Evolutionary conservation across 768 basidiomycete genomes (phyloP), one percentile per base, ranked within the genome.

Genomic region (Russula brevipes): DNA sequence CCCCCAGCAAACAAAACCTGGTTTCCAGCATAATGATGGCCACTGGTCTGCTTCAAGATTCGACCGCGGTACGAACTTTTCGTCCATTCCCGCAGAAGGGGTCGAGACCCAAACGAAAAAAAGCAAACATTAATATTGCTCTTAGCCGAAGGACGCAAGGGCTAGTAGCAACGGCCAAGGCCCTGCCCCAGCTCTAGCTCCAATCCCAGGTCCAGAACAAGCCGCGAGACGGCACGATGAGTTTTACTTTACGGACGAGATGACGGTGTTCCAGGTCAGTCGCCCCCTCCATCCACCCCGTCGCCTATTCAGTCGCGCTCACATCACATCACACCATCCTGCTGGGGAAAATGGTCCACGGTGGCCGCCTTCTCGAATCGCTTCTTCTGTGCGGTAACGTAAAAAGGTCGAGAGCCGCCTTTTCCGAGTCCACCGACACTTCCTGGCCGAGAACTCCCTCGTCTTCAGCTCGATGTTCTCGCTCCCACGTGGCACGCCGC

Each of bases 231-330:
- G 59, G 44, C 63, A 64, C 50, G 47, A 36, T 35, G 63, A 64
- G 31, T 64, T 64, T 46, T 64, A 64, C 54, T 64, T 64, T 55
- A 64, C 63, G 10, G 63, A 60, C n/a, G 63, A 60, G 8, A 64
- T 64, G 63, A 56, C 54, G 24, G 63, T 64, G 17, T 64, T 60
- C 54, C 53, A 64, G 63, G 63, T 64, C 58, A 30, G 63, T 56
- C 24, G 24, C 24, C 1, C 24, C 1, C 24, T 24, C 24, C 1
- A 24, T 24, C 24, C 24, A 24, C 24, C 24, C 24, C 24, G 1
- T 24, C 24, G 24, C 1, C 24, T 24, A 24, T 24, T 24, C 24
- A 24, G 24, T 24, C 24, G 24, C 24, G 24, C 24, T 24, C 24
- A 24, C 24, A 24, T 24, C 11, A 2, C n/a, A 54, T n/a, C 39